These are phyloP conservation scores for Austroboletus eburneus DNA, from an alignment of 768 basidiomycete genomes.

Conservation along the genomic window DNA sequence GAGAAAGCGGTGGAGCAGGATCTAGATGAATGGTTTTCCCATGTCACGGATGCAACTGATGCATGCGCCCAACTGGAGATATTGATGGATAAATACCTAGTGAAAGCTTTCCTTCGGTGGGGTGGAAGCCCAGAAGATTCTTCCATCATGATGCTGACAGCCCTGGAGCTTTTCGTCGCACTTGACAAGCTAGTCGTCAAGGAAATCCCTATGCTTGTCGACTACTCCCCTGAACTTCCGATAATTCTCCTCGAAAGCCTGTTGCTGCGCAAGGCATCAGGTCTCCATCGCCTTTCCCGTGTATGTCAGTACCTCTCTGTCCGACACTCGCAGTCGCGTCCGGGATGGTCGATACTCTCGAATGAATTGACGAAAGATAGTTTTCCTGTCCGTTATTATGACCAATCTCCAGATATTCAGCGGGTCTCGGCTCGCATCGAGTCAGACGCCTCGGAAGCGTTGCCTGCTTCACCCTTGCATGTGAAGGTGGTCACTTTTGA, in stretches of 20 bases:
- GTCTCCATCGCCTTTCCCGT: conserved; percentile 23
- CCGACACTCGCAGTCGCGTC: conserved; percentile 20
- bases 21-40: conserved; percentile 31
- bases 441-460: conserved; percentile 6
- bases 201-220: conserved; percentile 23
- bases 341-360: conserved; percentile 30
- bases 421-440: conserved; percentile 27
- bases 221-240: conserved; percentile 31
- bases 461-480: conserved; percentile 33
- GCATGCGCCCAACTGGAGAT: conserved; percentile 16
- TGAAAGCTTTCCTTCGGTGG: neutral
- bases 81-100: conserved; percentile 27
- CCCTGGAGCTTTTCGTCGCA: conserved; percentile 35
- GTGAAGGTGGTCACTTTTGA: conserved; percentile 37
- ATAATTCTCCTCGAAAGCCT: conserved; percentile 16
- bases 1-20: conserved; percentile 28
- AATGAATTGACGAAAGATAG: conserved; percentile 11
- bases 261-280: conserved; percentile 24
- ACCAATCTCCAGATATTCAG: conserved; percentile 18
- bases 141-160: conserved; percentile 38
- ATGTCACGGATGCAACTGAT: neutral
- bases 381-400: conserved; percentile 3
- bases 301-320: conserved; percentile 29
- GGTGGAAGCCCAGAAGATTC: conserved; percentile 29
- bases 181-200: conserved; percentile 16